Base-by-base conservation (phyloP, 176 grass and related monocot genomes). In the Calamus simplicifolius region DNA sequence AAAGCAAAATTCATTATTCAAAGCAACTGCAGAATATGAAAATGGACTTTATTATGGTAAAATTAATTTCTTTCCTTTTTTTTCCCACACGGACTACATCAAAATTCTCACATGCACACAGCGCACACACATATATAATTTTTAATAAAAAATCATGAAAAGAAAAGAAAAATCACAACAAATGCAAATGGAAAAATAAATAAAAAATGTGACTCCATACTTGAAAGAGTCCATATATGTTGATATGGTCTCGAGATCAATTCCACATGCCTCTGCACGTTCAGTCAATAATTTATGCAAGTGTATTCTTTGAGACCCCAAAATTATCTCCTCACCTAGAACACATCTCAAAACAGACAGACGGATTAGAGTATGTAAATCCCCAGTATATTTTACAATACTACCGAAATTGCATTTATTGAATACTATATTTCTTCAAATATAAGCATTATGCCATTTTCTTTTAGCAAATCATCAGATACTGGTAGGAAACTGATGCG, bases 251-350 rank as follows among this genome's bases (percentile, higher is more conserved):
- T 76, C 88, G 1, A 74, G 69, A 69, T 91, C 92, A 27, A 91
- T 90, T 63, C 92, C 92, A 72, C 92, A 90, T 57, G 85, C 72
- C 6, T 73, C 68, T 62, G 86, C 91, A 49, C 86, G 86, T 54
- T 84, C 73, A 8, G 80, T 71, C 63, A 96, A 75, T 54, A 90
- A 73, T 50, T 96, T 86, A 29, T 86, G 91, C 16, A 67, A 74
- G 73, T 96, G 92, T 63, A 96, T 28, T 61, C 92, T 96, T 77
- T 96, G 86, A 18, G 86, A 86, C 73, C 92, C 92, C 59, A 83
- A 97, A 59, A 97, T 97, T 70, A 91, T 91, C 71, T 91, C 84
- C 77, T 91, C 92, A 0, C 87, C 92, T 91, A 62, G 4, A 26
- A 70, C 23, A 66, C 16, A 50, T 35, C 6, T 35, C 48, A 51